A percentile compares a stretch with the other conserved stretches of the same genome.
These are phyloP conservation scores for Bipolaris cookei DNA, from an alignment of 2,329 filamentous ascomycete species.

Conservation along the genomic window DNA sequence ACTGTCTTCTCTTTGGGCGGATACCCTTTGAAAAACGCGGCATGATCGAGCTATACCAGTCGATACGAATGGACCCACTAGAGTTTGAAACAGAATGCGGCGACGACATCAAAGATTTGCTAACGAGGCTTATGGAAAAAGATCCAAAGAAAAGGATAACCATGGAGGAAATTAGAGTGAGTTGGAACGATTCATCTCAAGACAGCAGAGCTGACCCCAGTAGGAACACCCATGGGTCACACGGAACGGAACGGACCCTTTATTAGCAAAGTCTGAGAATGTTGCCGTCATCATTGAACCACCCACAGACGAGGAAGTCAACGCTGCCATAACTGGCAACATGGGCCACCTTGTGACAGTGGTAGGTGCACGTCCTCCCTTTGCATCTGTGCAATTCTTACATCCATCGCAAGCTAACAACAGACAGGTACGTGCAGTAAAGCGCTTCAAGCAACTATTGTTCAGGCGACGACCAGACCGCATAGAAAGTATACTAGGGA, in stretches of 20 bases:
- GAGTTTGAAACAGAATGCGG: constrained; percentile 69
- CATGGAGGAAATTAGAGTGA: constrained; percentile 81
- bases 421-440: constrained; percentile 82
- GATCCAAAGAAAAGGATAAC: constrained; percentile 81
- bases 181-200: constrained; percentile 33
- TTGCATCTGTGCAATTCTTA: not conserved
- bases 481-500: constrained; percentile 66
- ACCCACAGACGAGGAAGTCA: constrained; percentile 89
- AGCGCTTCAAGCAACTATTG: constrained; percentile 81
- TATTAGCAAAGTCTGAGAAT: constrained; percentile 85
- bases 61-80: constrained; percentile 76
- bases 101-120: constrained; percentile 74
- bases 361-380: constrained; percentile 54
- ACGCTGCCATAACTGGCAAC: constrained; percentile 86
- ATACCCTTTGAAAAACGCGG: constrained; percentile 84
- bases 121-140: constrained; percentile 78
- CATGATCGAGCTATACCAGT: constrained; percentile 86
- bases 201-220: constrained; percentile 18
- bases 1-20: constrained; percentile 85
- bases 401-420: constrained; percentile 9
- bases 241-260: constrained; percentile 73
- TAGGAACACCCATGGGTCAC: constrained; percentile 96
- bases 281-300: constrained; percentile 78
- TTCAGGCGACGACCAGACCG: constrained; percentile 61
- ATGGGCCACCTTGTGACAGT: constrained; percentile 87